Evolutionary conservation across 2,329 filamentous ascomycete species (phyloP).

Genomic region (Tolypocladium sp.): DNA sequence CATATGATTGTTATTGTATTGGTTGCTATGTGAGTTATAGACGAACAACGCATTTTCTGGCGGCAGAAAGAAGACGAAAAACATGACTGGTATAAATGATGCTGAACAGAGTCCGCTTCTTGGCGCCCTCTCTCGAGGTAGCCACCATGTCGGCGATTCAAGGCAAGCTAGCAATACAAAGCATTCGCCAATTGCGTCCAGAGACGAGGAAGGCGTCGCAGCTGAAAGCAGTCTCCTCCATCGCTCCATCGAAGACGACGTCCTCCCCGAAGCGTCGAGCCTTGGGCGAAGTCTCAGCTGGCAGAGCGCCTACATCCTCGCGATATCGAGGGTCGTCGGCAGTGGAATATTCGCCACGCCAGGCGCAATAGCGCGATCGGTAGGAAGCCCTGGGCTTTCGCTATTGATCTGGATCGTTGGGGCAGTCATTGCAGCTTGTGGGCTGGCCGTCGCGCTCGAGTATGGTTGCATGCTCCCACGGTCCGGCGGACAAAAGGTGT

Average conservation of each 20-base stretch:
- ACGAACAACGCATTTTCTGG: too few species aligned
- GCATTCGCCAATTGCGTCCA: too few species aligned
- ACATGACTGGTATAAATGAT: too few species aligned
- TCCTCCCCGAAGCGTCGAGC: slow-evolving; percentile 48
- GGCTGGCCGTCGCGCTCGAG: slow-evolving; percentile 54
- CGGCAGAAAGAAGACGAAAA: too few species aligned
- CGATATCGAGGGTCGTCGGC: slow-evolving; percentile 60
- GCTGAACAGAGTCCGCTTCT: too few species aligned
- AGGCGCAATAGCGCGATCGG: slow-evolving; percentile 54
- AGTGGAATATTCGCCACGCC: slow-evolving; percentile 66
- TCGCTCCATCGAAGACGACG: slow-evolving; percentile 41
- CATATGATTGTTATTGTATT: too few species aligned
- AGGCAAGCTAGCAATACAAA: too few species aligned
- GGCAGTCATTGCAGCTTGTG: slow-evolving; percentile 50
- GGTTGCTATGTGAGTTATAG: too few species aligned
- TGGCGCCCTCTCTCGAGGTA: too few species aligned
- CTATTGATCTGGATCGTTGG: slow-evolving; percentile 55
- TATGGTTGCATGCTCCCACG: slow-evolving; percentile 63
- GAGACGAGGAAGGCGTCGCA: too few species aligned
- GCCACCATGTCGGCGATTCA: too few species aligned
- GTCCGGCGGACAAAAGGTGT: slow-evolving; percentile 61
- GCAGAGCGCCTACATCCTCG: slow-evolving; percentile 56
- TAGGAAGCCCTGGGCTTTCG: slow-evolving; percentile 57
- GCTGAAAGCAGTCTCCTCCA: background rate
- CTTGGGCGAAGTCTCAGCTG: slow-evolving; percentile 52